Conservation (phyloP, 345 rosid species). For the Aquilaria yunnanensis region DNA sequence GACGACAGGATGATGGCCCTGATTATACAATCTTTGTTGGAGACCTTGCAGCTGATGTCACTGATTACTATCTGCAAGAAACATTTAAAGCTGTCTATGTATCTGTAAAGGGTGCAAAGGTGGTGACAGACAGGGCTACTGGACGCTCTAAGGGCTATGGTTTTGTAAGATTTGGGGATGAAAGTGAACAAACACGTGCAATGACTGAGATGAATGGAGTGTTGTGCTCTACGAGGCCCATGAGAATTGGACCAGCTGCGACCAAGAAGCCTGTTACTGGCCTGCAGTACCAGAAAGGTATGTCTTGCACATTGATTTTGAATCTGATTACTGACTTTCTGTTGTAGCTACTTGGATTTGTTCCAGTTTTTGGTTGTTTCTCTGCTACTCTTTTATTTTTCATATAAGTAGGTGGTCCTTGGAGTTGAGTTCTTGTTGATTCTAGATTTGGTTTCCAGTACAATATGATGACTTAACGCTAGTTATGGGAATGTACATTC, state of each 20-base stretch:
- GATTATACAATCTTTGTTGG: conserved; percentile 88
- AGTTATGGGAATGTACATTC: conserved; percentile 21
- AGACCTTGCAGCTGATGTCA: conserved; percentile 89
- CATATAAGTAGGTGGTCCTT: conserved; percentile 7
- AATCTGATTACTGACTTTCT: not conserved
- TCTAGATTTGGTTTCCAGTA: conserved; percentile 2
- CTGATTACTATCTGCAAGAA: conserved; percentile 68
- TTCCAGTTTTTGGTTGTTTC: conserved; percentile 10
- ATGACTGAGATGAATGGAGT: conserved; percentile 96
- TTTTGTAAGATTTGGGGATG: conserved; percentile 87
- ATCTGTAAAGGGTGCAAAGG: conserved; percentile 89
- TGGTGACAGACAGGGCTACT: conserved; percentile 81
- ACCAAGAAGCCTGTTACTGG: conserved; percentile 57
- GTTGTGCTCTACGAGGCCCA: conserved; percentile 75
- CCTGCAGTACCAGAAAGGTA: conserved; percentile 77
- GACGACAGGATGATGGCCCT: conserved; percentile 77
- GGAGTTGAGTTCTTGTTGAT: conserved; percentile 26
- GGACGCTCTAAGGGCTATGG: conserved; percentile 98
- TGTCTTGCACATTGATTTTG: conserved; percentile 11
- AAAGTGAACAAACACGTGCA: conserved; percentile 73
- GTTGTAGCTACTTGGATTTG: not conserved
- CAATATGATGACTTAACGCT: conserved; percentile 14
- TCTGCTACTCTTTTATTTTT: conserved; percentile 1
- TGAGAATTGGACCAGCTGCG: conserved; percentile 95
- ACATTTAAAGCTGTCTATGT: conserved; percentile 56